phyloP scores from a whole-genome alignment of 768 basidiomycete species.

The Crassisporium funariophilum region DNA sequence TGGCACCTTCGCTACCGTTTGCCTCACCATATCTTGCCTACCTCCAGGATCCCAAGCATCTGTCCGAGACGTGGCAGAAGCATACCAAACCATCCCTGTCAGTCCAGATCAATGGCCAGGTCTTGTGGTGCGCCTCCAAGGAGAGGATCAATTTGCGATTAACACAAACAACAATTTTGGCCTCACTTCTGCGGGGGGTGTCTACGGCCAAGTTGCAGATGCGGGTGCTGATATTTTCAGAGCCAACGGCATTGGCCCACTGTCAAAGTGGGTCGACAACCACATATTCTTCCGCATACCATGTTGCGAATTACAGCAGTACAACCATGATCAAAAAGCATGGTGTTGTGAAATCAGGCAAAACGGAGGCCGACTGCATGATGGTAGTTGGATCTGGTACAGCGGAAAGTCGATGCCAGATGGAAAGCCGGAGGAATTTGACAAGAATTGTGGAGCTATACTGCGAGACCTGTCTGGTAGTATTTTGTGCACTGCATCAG shows the following conservation, averaged over 20 bases:
- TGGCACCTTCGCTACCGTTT: conserved; percentile 37
- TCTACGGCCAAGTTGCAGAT: conserved; percentile 22
- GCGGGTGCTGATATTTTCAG: conserved; percentile 20
- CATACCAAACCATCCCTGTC: conserved; percentile 32
- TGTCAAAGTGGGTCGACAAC: conserved; percentile 30
- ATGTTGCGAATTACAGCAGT: conserved; percentile 17
- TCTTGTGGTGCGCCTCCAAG: conserved; percentile 17
- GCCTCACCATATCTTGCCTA: conserved; percentile 24
- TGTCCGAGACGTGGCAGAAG: conserved; percentile 36
- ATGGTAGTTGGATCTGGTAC: conserved; percentile 19
- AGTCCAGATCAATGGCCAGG: conserved; percentile 38
- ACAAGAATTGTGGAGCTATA: conserved; percentile 25
- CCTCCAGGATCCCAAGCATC: conserved; percentile 37
- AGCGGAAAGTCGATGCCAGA: conserved; percentile 17
- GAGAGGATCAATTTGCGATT: conserved; percentile 18
- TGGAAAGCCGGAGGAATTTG: conserved; percentile 11
- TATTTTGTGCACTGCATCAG: conserved; percentile 12
- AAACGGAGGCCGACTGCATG: neutral
- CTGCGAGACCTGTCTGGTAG: conserved; percentile 26
- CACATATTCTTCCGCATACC: conserved; percentile 25
- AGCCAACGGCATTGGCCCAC: conserved; percentile 18
- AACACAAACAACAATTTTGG: conserved; percentile 25
- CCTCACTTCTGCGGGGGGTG: conserved; percentile 8
- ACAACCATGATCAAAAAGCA: conserved; percentile 17
- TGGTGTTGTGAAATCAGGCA: conserved; percentile 8